Evolutionary conservation across 2,329 filamentous ascomycete genomes (phyloP).

Genomic region (Capronia epimyces): DNA sequence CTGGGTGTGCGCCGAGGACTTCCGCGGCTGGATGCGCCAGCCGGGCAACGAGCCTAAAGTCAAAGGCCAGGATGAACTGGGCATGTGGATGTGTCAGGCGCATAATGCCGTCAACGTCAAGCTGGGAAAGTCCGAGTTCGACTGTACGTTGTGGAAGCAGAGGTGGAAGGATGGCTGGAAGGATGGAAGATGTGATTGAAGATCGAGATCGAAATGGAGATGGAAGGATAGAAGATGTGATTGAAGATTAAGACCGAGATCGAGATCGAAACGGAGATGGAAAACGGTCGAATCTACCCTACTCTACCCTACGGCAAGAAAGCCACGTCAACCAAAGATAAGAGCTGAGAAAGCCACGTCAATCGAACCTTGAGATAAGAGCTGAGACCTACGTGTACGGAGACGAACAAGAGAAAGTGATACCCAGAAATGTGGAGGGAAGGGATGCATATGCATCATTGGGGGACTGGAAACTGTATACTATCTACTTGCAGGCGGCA

Average conservation of each 20-base stretch:
- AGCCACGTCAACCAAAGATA: too few species aligned
- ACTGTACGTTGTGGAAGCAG: conserved; percentile 87
- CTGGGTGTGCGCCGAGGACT: conserved; percentile 91
- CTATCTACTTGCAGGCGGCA: conserved; percentile 1
- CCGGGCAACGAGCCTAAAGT: conserved; percentile 59
- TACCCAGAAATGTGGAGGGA: too few species aligned
- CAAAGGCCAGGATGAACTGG: conserved; percentile 45
- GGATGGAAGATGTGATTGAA: conserved; percentile 59
- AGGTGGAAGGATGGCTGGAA: conserved; percentile 85
- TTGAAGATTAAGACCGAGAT: conserved; percentile 32
- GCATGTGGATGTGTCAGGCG: conserved; percentile 48
- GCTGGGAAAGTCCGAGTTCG: conserved; percentile 83
- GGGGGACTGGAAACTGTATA: too few species aligned
- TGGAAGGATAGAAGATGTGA: conserved; percentile 66
- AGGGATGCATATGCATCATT: too few species aligned
- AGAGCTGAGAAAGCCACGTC: too few species aligned
- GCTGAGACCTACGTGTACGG: too few species aligned
- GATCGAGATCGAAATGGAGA: not conserved
- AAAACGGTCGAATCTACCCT: too few species aligned
- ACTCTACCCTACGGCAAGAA: too few species aligned
- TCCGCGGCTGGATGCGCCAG: conserved; percentile 70
- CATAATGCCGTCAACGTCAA: conserved; percentile 57
- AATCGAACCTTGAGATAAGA: too few species aligned
- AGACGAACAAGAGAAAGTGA: too few species aligned
- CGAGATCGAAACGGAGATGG: conserved; percentile 35